These are phyloP conservation scores for Cyberlindnera maclurae DNA, from an alignment of 805 yeast species.

Conservation along the genomic window DNA sequence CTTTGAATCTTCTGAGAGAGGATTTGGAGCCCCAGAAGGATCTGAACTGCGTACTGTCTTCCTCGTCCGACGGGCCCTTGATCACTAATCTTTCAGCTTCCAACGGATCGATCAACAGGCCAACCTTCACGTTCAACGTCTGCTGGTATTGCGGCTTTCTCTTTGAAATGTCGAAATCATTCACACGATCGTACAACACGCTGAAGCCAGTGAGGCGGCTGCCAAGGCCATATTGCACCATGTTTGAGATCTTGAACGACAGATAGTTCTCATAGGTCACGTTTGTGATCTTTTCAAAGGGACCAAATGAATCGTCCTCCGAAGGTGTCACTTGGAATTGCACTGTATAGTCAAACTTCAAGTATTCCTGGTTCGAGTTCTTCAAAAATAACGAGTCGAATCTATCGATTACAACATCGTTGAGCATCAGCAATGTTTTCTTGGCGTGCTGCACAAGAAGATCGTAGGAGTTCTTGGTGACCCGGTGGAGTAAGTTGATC, in stretches of 20 bases:
- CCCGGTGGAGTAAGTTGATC: slow-evolving; percentile 74
- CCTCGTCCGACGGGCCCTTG: slow-evolving; percentile 70
- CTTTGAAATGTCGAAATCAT: slow-evolving; percentile 32
- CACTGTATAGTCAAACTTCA: slow-evolving; percentile 58
- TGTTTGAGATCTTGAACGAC: slow-evolving; percentile 50
- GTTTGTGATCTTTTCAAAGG: slow-evolving; percentile 66
- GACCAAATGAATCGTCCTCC: slow-evolving; percentile 46
- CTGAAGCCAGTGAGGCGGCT: slow-evolving; percentile 33
- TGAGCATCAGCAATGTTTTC: slow-evolving; percentile 59
- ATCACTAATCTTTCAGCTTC: slow-evolving; percentile 79
- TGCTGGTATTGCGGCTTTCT: slow-evolving; percentile 41
- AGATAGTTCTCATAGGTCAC: slow-evolving; percentile 62
- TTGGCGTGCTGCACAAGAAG: slow-evolving; percentile 57
- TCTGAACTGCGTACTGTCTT: slow-evolving; percentile 58
- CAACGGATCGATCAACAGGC: slow-evolving; percentile 60
- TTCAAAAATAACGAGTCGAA: slow-evolving; percentile 72
- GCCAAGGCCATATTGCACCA: slow-evolving; percentile 52
- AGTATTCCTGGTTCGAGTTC: slow-evolving; percentile 41
- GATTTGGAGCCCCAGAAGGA: slow-evolving; percentile 86
- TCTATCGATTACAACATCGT: slow-evolving; percentile 77
- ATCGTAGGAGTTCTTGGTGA: slow-evolving; percentile 62
- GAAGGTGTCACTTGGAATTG: slow-evolving; percentile 39
- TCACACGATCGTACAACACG: slow-evolving; percentile 26
- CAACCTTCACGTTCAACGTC: slow-evolving; percentile 39
- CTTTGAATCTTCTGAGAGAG: slow-evolving; percentile 85